These are phyloP conservation scores for Penicillium tannophilum DNA, from an alignment of 495 filamentous ascomycete genomes.

Conservation along the genomic window DNA sequence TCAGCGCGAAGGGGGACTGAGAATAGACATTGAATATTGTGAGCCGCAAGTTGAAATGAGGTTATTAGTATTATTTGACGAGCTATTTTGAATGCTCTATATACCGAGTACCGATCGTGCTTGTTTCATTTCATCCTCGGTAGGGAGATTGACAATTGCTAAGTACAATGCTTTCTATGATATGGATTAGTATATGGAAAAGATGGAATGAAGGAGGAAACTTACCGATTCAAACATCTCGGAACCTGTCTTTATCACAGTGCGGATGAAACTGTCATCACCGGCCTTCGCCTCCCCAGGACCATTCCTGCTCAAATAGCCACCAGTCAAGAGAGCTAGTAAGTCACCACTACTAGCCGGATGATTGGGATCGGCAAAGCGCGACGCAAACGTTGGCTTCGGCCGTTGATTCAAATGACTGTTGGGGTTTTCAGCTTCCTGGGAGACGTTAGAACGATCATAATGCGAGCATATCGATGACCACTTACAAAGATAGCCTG, in stretches of 20 bases:
- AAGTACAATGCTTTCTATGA: not conserved
- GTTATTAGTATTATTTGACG: too few species aligned
- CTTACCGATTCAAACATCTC: not conserved
- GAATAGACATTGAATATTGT: too few species aligned
- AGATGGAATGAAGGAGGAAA: not conserved
- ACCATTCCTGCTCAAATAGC: slow-evolving; percentile 5
- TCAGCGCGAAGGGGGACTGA: too few species aligned
- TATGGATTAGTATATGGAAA: not conserved
- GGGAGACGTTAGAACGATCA: not conserved
- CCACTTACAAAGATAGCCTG: slow-evolving; percentile 59
- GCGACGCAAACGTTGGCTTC: slow-evolving; percentile 36
- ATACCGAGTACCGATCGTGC: not conserved
- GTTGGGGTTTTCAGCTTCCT: slow-evolving; percentile 24
- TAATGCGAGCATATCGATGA: not conserved
- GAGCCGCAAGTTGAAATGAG: too few species aligned
- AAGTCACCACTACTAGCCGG: slow-evolving; percentile 9
- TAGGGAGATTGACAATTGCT: not conserved
- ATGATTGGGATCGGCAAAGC: slow-evolving; percentile 52
- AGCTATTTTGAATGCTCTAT: not conserved
- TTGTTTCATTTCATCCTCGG: not conserved
- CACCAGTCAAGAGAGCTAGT: slow-evolving; percentile 21
- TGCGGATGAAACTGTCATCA: not conserved
- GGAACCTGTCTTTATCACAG: not conserved
- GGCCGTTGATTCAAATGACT: slow-evolving; percentile 20
- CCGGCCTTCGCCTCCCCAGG: not conserved